phyloP scores from a whole-genome alignment of 2,329 filamentous ascomycete species.

The Plectosphaerella plurivora region DNA sequence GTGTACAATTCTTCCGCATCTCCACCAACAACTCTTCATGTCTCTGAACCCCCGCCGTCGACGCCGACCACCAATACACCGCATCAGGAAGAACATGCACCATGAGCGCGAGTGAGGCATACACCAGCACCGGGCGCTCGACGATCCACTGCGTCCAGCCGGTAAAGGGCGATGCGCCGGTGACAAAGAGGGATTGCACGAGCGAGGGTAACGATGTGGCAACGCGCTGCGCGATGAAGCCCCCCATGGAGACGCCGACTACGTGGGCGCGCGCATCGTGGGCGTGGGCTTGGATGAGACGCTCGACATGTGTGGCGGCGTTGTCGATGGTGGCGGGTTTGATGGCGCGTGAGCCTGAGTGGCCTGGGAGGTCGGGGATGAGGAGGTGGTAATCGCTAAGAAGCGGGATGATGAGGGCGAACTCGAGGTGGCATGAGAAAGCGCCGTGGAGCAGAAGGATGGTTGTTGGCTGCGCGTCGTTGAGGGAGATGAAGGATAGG shows the following conservation, averaged over 20 bases:
- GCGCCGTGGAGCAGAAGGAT: slow-evolving; percentile 27
- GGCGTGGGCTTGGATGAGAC: slow-evolving; percentile 28
- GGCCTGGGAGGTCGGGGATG: slow-evolving; percentile 30
- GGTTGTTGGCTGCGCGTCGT: slow-evolving; percentile 20
- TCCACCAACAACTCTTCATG: slow-evolving; percentile 25
- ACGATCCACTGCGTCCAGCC: slow-evolving; percentile 18
- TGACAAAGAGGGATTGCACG: slow-evolving; percentile 27
- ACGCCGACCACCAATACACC: slow-evolving; percentile 19
- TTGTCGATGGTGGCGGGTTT: slow-evolving; percentile 23
- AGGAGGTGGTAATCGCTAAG: slow-evolving; percentile 33
- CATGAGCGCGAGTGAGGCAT: slow-evolving; percentile 17
- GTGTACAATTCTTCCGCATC: slow-evolving; percentile 25
- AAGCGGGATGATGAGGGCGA: slow-evolving; percentile 24
- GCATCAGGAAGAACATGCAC: slow-evolving; percentile 20
- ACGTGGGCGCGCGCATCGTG: slow-evolving; percentile 30
- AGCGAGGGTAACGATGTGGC: slow-evolving; percentile 26
- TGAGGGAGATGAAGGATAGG: slow-evolving; percentile 13
- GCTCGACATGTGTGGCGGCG: slow-evolving; percentile 25
- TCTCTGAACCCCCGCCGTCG: slow-evolving; percentile 17
- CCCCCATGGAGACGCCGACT: slow-evolving; percentile 35
- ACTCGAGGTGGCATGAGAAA: slow-evolving; percentile 28
- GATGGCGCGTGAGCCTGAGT: slow-evolving; percentile 29
- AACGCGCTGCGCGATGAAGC: slow-evolving; percentile 28
- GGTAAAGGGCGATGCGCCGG: slow-evolving; percentile 24
- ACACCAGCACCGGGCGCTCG: slow-evolving; percentile 20